These are phyloP conservation scores for Pyrus pyrifolia DNA, from an alignment of 306 rosid genomes.

Conservation along the genomic window DNA sequence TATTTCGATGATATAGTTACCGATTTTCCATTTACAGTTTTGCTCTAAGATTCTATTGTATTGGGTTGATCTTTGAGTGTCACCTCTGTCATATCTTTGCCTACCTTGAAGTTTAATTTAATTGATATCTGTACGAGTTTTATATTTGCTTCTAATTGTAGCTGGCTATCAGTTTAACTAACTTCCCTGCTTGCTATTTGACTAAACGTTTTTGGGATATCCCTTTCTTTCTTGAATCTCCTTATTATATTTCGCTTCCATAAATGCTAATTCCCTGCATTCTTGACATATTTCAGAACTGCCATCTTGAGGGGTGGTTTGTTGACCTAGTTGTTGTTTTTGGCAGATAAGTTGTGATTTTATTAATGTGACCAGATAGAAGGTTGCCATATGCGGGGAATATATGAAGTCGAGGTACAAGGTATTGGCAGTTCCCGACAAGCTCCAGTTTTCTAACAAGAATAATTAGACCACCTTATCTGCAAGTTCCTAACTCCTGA, in stretches of 20 bases:
- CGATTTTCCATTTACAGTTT: neutral
- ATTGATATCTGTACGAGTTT: neutral
- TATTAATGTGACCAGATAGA: conserved; percentile 80
- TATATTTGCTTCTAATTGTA: neutral
- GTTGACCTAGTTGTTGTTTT: conserved; percentile 14
- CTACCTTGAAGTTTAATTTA: neutral
- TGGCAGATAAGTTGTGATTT: conserved; percentile 72
- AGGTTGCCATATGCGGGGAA: conserved; percentile 96
- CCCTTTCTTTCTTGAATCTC: neutral
- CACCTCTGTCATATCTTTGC: neutral
- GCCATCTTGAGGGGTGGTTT: neutral
- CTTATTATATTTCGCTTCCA: neutral
- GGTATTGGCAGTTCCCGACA: conserved; percentile 40
- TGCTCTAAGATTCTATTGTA: neutral
- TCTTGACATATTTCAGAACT: neutral
- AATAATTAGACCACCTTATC: too few relatives aligned
- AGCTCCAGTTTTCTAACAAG: too few relatives aligned
- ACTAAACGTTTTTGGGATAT: neutral
- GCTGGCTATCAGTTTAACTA: neutral
- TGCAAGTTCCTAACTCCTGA: too few relatives aligned
- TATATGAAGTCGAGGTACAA: conserved; percentile 84
- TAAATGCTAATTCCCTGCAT: neutral
- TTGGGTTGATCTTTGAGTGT: neutral
- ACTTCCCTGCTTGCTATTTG: neutral
- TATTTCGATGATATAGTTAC: neutral